These are phyloP conservation scores for Ophiosphaerella korrae DNA, from an alignment of 2,329 filamentous ascomycete genomes.

Conservation along the genomic window DNA sequence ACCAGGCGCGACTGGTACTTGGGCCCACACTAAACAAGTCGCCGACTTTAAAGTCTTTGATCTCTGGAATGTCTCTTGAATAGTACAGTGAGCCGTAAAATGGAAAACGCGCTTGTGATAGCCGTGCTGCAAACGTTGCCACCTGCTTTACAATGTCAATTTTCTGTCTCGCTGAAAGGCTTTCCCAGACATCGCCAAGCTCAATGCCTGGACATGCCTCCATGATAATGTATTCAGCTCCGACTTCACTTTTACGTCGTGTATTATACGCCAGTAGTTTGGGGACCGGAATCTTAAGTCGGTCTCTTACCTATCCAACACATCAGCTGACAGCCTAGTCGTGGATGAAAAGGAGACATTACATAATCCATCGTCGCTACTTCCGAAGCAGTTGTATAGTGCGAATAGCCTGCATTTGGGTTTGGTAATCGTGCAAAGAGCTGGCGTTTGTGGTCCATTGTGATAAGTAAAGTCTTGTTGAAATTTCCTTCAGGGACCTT, in stretches of 20 bases:
- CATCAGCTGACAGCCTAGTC: not conserved
- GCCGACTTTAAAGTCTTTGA: not conserved
- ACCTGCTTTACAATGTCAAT: not conserved
- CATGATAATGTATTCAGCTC: slow-evolving; percentile 10
- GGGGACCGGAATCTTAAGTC: slow-evolving; percentile 1
- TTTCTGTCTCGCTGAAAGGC: not conserved
- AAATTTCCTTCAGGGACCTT: not conserved
- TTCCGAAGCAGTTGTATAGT: not conserved
- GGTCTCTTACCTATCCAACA: not conserved
- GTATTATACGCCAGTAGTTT: not conserved
- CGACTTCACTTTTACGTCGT: not conserved
- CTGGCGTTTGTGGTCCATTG: not conserved
- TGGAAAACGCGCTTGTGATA: not conserved
- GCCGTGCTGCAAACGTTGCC: not conserved
- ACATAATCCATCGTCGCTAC: too few species aligned
- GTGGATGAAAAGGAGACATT: too few species aligned
- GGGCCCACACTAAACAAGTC: slow-evolving; percentile 5
- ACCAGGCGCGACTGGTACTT: slow-evolving; percentile 1
- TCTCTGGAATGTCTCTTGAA: not conserved
- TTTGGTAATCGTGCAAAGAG: not conserved
- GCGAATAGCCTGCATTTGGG: not conserved
- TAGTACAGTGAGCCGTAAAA: slow-evolving; percentile 3
- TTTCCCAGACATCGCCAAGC: slow-evolving; percentile 1
- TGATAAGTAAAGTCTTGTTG: too few species aligned
- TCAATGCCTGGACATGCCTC: slow-evolving; percentile 7